Evolutionary conservation across 495 filamentous ascomycete species (phyloP).

Genomic region (Glarea lozoyensis): DNA sequence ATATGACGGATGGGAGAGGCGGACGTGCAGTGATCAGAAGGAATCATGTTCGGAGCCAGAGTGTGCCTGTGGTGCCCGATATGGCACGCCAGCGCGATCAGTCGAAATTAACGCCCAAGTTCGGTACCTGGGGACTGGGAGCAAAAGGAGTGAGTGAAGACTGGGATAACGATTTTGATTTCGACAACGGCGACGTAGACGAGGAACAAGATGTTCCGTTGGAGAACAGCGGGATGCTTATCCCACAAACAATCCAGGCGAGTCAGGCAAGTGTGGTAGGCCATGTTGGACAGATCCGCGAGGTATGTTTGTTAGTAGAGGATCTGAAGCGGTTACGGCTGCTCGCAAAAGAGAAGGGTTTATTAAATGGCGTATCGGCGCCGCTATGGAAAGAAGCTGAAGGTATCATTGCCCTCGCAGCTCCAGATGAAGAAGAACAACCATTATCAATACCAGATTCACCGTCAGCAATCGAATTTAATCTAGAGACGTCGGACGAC

Average conservation of each 20-base stretch:
- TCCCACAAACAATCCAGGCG: slow-evolving; percentile 75
- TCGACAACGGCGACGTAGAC: slow-evolving; percentile 40
- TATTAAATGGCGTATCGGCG: slow-evolving; percentile 52
- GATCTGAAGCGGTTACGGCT: slow-evolving; percentile 62
- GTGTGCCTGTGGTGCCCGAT: slow-evolving; percentile 81
- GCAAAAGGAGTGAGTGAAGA: slow-evolving; percentile 51
- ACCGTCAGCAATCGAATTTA: slow-evolving; percentile 19
- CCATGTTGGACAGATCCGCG: slow-evolving; percentile 79
- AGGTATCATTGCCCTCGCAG: slow-evolving; percentile 77
- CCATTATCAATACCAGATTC: slow-evolving; percentile 23
- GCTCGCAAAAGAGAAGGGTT: slow-evolving; percentile 53
- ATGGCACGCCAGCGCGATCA: slow-evolving; percentile 41
- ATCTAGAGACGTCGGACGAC: slow-evolving; percentile 12
- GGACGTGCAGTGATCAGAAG: slow-evolving; percentile 66
- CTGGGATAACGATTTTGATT: slow-evolving; percentile 26
- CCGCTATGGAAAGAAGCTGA: slow-evolving; percentile 80
- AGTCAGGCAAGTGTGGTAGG: slow-evolving; percentile 77
- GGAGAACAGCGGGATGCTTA: slow-evolving; percentile 53
- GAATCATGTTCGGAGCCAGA: slow-evolving; percentile 84
- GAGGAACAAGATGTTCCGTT: slow-evolving; percentile 28
- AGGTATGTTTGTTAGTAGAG: slow-evolving; percentile 74
- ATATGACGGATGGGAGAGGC: slow-evolving; percentile 60
- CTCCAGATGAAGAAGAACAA: slow-evolving; percentile 66
- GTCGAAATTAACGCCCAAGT: slow-evolving; percentile 60
- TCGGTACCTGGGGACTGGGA: slow-evolving; percentile 81